A percentile compares a stretch with the other conserved stretches of the same genome.
These are phyloP conservation scores for Aegilops sharonensis DNA, from an alignment of 176 grass and related monocot genomes.

Conservation along the genomic window DNA sequence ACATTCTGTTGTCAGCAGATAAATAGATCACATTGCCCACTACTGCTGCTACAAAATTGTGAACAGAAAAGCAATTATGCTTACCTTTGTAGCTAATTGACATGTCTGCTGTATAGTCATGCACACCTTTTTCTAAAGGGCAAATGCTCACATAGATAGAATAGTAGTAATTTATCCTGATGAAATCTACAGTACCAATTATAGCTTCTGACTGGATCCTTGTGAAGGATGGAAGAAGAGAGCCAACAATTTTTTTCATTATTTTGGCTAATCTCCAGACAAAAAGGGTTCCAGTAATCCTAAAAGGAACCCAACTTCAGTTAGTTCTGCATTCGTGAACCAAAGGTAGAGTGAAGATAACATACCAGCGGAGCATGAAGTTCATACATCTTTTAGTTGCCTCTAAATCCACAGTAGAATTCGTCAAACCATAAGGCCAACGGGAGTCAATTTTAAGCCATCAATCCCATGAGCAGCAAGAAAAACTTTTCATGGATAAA, in stretches of 20 bases:
- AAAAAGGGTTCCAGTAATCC: slow-evolving; percentile 54
- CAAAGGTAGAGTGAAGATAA: neutral
- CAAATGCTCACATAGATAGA: slow-evolving; percentile 39
- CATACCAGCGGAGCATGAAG: slow-evolving; percentile 24
- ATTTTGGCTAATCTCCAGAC: slow-evolving; percentile 44
- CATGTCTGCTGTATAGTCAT: slow-evolving; percentile 29
- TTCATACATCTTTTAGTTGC: slow-evolving; percentile 27
- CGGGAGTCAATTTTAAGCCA: slow-evolving; percentile 45
- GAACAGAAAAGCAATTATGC: neutral
- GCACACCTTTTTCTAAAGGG: slow-evolving; percentile 6
- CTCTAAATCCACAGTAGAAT: slow-evolving; percentile 42
- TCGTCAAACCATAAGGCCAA: slow-evolving; percentile 37
- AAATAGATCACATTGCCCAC: neutral
- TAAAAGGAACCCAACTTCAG: neutral
- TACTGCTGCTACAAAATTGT: neutral
- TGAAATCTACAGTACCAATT: too few species aligned
- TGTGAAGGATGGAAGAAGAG: too few species aligned
- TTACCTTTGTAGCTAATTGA: slow-evolving; percentile 21
- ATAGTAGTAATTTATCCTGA: too few species aligned
- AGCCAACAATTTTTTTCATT: slow-evolving; percentile 61
- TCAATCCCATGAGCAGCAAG: slow-evolving; percentile 30
- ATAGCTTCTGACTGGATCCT: slow-evolving; percentile 25
- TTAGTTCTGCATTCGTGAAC: neutral
- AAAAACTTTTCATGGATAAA: neutral
- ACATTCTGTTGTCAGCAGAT: neutral